Conservation (phyloP, 1,284 basidiomycete species). For the Phenoliferia sp. region DNA sequence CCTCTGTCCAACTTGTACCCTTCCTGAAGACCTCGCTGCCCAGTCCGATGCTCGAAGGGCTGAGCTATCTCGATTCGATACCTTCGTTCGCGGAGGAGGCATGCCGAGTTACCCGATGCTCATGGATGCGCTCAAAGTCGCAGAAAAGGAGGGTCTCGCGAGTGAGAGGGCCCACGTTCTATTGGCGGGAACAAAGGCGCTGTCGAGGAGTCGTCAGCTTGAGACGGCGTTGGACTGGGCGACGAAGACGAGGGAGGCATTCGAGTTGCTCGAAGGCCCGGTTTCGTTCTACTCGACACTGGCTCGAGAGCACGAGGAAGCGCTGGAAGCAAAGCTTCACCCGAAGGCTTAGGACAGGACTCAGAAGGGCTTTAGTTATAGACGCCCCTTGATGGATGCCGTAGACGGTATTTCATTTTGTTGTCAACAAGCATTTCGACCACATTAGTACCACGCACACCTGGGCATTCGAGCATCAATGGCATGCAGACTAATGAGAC, state of each 20-base stretch:
- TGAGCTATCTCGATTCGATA: neutral
- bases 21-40: neutral
- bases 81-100: neutral
- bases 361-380: too few species aligned
- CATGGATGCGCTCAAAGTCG: neutral
- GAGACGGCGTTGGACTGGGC: conserved; percentile 2
- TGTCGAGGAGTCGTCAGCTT: neutral
- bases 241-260: neutral
- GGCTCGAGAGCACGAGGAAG: neutral
- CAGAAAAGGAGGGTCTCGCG: neutral
- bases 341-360: too few species aligned
- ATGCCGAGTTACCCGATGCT: conserved; percentile 3
- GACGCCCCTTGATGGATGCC: too few species aligned
- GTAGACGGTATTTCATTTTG: neutral
- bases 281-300: neutral
- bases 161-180: neutral
- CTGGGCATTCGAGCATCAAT: neutral
- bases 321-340: neutral
- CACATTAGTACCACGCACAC: neutral
- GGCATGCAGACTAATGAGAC: neutral
- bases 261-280: neutral
- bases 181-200: neutral
- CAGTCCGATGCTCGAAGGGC: neutral
- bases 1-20: neutral
- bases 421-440: neutral